Conservation (phyloP, 805 yeast species). For the Suhomyces sp. region DNA sequence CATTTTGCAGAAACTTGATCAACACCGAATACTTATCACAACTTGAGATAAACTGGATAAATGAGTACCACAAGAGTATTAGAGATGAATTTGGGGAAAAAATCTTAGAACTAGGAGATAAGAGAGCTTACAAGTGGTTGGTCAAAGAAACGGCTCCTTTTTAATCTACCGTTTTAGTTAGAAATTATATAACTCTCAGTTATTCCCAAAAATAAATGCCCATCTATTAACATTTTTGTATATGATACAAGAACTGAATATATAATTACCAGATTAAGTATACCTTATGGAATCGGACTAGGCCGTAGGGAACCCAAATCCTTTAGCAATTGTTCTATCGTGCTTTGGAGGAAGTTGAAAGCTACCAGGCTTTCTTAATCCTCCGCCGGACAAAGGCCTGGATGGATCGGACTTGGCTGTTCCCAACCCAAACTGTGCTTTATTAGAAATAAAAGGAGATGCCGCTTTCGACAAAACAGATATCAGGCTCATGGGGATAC, state of each 20-base stretch:
- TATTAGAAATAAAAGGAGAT: constrained; percentile 33
- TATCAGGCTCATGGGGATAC: constrained; percentile 7
- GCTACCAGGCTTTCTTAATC: constrained; percentile 32
- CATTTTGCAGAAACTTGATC: constrained; percentile 36
- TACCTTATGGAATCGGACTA: constrained; percentile 22
- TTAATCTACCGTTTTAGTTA: too few species aligned
- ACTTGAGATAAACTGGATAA: constrained; percentile 37
- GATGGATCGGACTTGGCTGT: not conserved
- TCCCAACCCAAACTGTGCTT: constrained; percentile 12
- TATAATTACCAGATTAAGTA: not conserved
- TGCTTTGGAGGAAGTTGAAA: constrained; percentile 29
- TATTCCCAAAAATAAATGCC: not conserved
- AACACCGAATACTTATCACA: constrained; percentile 27
- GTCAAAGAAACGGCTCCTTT: constrained; percentile 55
- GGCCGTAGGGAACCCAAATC: not conserved
- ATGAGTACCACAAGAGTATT: constrained; percentile 34
- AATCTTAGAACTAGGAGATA: constrained; percentile 53
- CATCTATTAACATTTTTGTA: not conserved
- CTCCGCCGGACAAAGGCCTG: constrained; percentile 9
- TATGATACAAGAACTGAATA: constrained; percentile 2
- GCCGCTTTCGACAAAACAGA: constrained; percentile 2
- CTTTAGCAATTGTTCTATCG: constrained; percentile 3
- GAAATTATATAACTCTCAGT: too few species aligned
- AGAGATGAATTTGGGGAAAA: constrained; percentile 28
- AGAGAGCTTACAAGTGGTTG: constrained; percentile 68